These are phyloP conservation scores for Penicillium taxi DNA, from an alignment of 495 filamentous ascomycete species.

Conservation along the genomic window DNA sequence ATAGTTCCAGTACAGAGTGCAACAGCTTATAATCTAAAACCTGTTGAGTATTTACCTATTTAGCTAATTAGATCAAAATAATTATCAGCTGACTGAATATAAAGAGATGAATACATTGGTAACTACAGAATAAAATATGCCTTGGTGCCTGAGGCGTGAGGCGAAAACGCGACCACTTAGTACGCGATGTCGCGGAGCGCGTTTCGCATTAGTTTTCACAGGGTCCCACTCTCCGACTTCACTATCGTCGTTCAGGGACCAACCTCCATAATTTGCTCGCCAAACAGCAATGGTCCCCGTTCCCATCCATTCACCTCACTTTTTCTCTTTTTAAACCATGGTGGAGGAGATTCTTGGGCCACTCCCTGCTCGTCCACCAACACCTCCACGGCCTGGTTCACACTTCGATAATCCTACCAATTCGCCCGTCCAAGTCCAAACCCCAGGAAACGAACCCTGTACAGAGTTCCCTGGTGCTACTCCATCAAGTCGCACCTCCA, in stretches of 20 bases:
- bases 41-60: too few relatives aligned
- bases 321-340: slow-evolving; percentile 33
- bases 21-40: too few relatives aligned
- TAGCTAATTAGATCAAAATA: too few relatives aligned
- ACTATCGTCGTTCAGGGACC: slow-evolving; percentile 8
- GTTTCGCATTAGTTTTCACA: slow-evolving; percentile 24
- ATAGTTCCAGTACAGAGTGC: too few relatives aligned
- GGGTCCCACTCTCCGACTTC: slow-evolving; percentile 4
- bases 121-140: too few relatives aligned
- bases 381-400: slow-evolving; percentile 53
- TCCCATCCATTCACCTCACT: slow-evolving; percentile 9
- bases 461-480: slow-evolving; percentile 27
- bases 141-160: slow-evolving; percentile 24
- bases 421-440: slow-evolving; percentile 33
- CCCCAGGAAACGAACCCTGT: slow-evolving; percentile 43
- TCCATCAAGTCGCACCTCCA: slow-evolving; percentile 42
- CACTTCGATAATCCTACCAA: slow-evolving; percentile 25
- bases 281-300: slow-evolving; percentile 26
- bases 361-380: slow-evolving; percentile 50
- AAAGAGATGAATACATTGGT: too few relatives aligned
- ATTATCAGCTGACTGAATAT: too few relatives aligned
- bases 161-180: slow-evolving; percentile 29
- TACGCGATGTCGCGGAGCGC: slow-evolving; percentile 26
- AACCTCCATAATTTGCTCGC: slow-evolving; percentile 9
- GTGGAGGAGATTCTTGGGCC: slow-evolving; percentile 44